Percentiles rank a stretch among this genome's conserved stretches.
Conservation (phyloP, 805 yeast species). For the Teunomyces panamensis region DNA sequence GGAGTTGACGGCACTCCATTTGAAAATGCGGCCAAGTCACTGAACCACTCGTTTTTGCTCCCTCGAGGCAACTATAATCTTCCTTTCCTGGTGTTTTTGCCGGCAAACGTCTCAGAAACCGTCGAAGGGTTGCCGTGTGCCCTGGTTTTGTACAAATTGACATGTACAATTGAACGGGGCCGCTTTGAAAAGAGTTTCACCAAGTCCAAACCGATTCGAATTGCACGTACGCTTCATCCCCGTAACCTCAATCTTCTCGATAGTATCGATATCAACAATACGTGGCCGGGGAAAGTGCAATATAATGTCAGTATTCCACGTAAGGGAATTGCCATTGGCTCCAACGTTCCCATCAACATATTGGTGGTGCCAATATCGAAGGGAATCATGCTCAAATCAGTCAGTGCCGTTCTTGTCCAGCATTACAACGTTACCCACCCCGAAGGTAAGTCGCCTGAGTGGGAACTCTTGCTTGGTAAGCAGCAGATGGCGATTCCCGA, state of each 20-base stretch:
- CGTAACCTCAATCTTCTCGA: conserved; percentile 38
- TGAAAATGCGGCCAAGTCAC: conserved; percentile 19
- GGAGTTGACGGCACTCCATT: conserved; percentile 48
- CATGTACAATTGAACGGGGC: conserved; percentile 41
- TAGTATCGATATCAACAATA: conserved; percentile 45
- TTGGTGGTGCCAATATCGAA: conserved; percentile 47
- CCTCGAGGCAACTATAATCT: conserved; percentile 53
- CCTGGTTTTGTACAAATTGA: conserved; percentile 40
- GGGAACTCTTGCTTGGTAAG: conserved; percentile 30
- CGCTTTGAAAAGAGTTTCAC: conserved; percentile 37
- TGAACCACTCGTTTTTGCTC: conserved; percentile 36
- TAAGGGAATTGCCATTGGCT: conserved; percentile 48
- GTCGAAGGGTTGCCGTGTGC: conserved; percentile 49
- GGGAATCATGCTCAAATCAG: conserved; percentile 38
- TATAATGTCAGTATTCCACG: conserved; percentile 44
- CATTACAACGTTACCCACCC: conserved; percentile 33
- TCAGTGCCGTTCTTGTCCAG: conserved; percentile 33
- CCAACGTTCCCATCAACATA: conserved; percentile 39
- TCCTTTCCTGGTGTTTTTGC: conserved; percentile 45
- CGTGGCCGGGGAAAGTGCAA: conserved; percentile 54
- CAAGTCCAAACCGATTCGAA: conserved; percentile 39
- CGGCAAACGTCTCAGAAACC: conserved; percentile 48
- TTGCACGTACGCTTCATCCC: conserved; percentile 43
- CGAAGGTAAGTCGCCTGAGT: conserved; percentile 41
- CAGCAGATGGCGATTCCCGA: conserved; percentile 20